phyloP scores from a whole-genome alignment of 2,329 filamentous ascomycete genomes.

The Ceratocystis papillata region DNA sequence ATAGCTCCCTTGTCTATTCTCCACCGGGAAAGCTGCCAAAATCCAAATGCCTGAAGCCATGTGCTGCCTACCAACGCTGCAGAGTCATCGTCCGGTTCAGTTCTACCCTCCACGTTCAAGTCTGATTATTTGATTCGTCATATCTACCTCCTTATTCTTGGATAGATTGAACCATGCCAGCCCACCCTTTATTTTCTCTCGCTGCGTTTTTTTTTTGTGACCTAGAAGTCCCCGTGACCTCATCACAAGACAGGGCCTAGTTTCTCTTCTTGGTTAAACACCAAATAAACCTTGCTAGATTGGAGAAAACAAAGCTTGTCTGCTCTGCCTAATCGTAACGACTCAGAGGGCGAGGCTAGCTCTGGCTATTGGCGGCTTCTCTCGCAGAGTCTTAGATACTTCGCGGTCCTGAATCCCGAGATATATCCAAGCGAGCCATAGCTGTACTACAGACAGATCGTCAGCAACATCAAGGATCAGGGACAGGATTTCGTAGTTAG shows the following conservation, averaged over 20 bases:
- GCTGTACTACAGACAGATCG: neutral
- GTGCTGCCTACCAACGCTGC: neutral
- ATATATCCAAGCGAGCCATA: conserved; percentile 2
- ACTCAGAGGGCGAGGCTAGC: no score
- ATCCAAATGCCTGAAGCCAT: neutral
- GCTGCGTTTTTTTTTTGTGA: neutral
- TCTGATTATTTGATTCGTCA: neutral
- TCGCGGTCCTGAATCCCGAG: conserved; percentile 6
- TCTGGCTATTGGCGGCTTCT: no score
- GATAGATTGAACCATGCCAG: neutral
- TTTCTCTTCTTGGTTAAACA: conserved; percentile 4
- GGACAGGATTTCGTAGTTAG: neutral
- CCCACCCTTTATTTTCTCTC: no score
- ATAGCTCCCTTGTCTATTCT: neutral
- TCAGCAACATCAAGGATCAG: conserved; percentile 5
- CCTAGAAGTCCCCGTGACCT: conserved; percentile 1
- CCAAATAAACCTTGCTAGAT: neutral
- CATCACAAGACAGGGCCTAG: neutral
- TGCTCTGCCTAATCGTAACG: no score
- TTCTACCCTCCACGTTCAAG: neutral
- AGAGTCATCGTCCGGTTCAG: neutral
- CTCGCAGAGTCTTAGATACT: neutral
- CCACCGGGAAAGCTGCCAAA: neutral
- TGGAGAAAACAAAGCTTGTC: conserved; percentile 2
- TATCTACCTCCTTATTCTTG: neutral